These are phyloP conservation scores for Cyberlindnera misumaiensis DNA, from an alignment of 805 yeast genomes.

Conservation along the genomic window DNA sequence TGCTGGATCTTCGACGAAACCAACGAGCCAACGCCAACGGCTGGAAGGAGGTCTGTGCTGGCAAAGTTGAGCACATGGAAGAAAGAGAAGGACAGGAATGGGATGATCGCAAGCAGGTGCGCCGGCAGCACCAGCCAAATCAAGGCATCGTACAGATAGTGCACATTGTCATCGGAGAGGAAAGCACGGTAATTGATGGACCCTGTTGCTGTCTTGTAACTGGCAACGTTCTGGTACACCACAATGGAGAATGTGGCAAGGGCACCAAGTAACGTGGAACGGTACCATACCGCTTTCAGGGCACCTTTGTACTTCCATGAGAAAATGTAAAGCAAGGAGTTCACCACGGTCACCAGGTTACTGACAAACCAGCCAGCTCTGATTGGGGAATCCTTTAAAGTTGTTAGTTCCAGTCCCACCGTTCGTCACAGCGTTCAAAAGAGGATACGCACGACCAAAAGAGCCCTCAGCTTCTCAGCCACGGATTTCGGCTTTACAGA, in stretches of 20 bases:
- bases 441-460: neutral
- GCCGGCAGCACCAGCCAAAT: constrained; percentile 53
- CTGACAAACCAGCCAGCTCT: constrained; percentile 78
- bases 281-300: constrained; percentile 45
- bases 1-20: constrained; percentile 27
- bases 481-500: too few species aligned
- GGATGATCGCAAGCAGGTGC: constrained; percentile 51
- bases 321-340: constrained; percentile 32
- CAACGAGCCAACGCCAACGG: constrained; percentile 28
- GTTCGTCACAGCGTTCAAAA: neutral
- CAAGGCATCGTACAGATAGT: constrained; percentile 56
- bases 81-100: constrained; percentile 69
- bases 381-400: constrained; percentile 20
- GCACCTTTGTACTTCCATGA: constrained; percentile 26
- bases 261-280: constrained; percentile 54
- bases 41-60: constrained; percentile 61
- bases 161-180: constrained; percentile 60
- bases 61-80: constrained; percentile 77
- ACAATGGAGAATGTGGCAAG: constrained; percentile 72
- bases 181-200: constrained; percentile 24
- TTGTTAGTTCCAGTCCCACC: constrained; percentile 1
- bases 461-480: neutral
- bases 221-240: constrained; percentile 46
- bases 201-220: constrained; percentile 19
- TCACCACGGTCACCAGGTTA: constrained; percentile 41